Base-by-base conservation (phyloP, 768 basidiomycete genomes). In the Lactarius sanguifluus region DNA sequence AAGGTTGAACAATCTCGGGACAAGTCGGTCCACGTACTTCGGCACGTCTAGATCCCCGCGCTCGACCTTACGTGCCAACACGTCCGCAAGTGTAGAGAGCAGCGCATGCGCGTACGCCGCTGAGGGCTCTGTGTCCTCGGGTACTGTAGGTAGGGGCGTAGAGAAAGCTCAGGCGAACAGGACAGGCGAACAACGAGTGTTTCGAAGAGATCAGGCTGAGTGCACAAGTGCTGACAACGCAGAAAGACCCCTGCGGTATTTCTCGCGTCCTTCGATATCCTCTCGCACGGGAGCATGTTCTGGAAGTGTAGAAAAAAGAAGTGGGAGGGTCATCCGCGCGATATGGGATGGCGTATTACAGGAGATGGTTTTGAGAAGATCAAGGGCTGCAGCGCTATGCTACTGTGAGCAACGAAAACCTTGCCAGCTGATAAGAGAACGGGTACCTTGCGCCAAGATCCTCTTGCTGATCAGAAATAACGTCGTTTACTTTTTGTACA, bases 91-190 rank as follows among this genome's bases (percentile, higher is more conserved):
- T 0, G 90, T 85, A 58, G 83, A 79, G 58, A 98, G 81, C 38
- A 98, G 81, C 36, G 94, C 86, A 76, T 94, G 92, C 1, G 86
- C 88, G 73, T 96, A 98, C 13, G 94, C 91, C 0, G 91, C 86
- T n/a, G 76, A 78, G 15, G 86, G 82, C 74, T 95, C 90, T 2
- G 71, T 43, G 41, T 86, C 85, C 6, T 73, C 73, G 5, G 62
- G 25, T 13, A 75, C 65, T 6, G 79, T 73, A n/a, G 0, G 73
- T 66, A 6, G 78, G 70, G 55, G 82, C 74, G 69, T 86, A 87
- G n/a, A 91, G 75, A 0, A 89, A 72, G 58, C 92, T 90, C 36
- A 98, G 79, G 75, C 93, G 92, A 4, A 89, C 84, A 2, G 81
- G 81, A 84, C 28, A 97, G 79, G 20, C 92, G 86, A 57, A 93